A percentile compares a stretch with the other conserved stretches of the same genome.
These are phyloP conservation scores for Nigrospora oryzae DNA, from an alignment of 2,329 filamentous ascomycete species.

Conservation along the genomic window DNA sequence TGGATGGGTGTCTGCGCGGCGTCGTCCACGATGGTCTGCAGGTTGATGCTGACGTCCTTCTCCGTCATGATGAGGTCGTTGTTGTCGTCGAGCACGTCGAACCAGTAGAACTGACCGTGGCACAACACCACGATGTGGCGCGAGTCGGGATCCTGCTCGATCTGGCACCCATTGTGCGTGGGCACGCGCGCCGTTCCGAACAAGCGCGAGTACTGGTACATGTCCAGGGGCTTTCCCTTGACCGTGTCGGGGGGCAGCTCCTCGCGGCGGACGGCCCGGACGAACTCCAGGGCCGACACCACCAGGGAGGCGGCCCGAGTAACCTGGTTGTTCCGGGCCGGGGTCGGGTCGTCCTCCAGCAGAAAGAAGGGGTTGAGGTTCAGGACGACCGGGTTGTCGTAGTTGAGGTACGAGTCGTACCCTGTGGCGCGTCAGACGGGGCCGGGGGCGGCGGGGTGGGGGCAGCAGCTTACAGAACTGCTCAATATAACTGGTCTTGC, in stretches of 20 bases:
- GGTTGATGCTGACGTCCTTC: slow-evolving; percentile 82
- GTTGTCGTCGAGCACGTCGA: slow-evolving; percentile 91
- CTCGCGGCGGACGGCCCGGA: slow-evolving; percentile 84
- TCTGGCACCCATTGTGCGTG: slow-evolving; percentile 89
- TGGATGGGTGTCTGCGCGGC: slow-evolving; percentile 83
- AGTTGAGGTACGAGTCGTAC: slow-evolving; percentile 99
- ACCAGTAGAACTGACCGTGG: slow-evolving; percentile 97
- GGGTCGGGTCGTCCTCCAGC: slow-evolving; percentile 93
- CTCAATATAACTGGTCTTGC: slow-evolving; percentile 93
- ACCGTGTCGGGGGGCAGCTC: slow-evolving; percentile 85
- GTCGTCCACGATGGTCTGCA: slow-evolving; percentile 88
- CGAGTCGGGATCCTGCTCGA: slow-evolving; percentile 86
- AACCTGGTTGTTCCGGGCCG: slow-evolving; percentile 92
- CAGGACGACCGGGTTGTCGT: slow-evolving; percentile 92
- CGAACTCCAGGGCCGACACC: slow-evolving; percentile 83
- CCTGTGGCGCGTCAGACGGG: slow-evolving; percentile 40
- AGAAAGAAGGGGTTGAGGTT: slow-evolving; percentile 98
- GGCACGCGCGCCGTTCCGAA: slow-evolving; percentile 94
- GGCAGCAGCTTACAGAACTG: slow-evolving; percentile 74
- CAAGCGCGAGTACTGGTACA: slow-evolving; percentile 95
- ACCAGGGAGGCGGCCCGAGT: slow-evolving; percentile 88
- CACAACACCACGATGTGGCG: slow-evolving; percentile 92
- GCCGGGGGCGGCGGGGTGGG: neutral
- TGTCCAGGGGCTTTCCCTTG: slow-evolving; percentile 78
- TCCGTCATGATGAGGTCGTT: slow-evolving; percentile 96